Evolutionary conservation across 2,329 filamentous ascomycete genomes (phyloP).

Genomic region (Paecilomyces sp.): DNA sequence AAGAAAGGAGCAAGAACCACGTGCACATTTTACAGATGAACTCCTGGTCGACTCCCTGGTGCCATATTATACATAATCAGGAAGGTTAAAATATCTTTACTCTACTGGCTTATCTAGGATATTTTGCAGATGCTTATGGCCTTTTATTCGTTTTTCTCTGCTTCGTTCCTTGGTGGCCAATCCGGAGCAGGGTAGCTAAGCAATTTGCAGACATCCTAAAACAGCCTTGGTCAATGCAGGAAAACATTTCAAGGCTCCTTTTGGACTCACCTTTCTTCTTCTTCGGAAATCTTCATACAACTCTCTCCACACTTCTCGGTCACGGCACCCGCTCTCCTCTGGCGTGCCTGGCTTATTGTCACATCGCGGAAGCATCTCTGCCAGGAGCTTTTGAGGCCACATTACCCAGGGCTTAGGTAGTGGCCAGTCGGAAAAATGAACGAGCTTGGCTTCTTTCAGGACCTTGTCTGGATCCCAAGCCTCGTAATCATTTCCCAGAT

Average conservation of each 20-base stretch:
- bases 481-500: conserved; percentile 44
- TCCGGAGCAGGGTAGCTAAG: conserved; percentile 30
- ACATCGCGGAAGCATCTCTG: conserved; percentile 25
- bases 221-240: not conserved
- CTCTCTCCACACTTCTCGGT: conserved; percentile 30
- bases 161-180: conserved; percentile 14
- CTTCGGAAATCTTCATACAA: conserved; percentile 30
- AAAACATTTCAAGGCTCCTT: not conserved
- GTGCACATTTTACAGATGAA: no score
- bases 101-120: not conserved
- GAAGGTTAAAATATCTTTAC: not conserved
- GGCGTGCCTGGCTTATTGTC: conserved; percentile 26
- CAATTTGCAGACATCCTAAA: conserved; percentile 26
- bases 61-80: no score
- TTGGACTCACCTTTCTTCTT: conserved; percentile 20
- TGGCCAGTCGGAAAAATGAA: conserved; percentile 68
- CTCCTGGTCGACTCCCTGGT: no score
- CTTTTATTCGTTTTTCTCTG: not conserved
- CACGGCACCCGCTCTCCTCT: conserved; percentile 29
- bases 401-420: conserved; percentile 58
- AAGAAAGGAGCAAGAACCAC: no score
- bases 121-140: not conserved
- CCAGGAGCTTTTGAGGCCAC: conserved; percentile 27
- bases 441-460: conserved; percentile 55
- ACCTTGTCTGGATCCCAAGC: conserved; percentile 53